Conservation (phyloP, 2,329 filamentous ascomycete genomes). For the Colletotrichum sp. region DNA sequence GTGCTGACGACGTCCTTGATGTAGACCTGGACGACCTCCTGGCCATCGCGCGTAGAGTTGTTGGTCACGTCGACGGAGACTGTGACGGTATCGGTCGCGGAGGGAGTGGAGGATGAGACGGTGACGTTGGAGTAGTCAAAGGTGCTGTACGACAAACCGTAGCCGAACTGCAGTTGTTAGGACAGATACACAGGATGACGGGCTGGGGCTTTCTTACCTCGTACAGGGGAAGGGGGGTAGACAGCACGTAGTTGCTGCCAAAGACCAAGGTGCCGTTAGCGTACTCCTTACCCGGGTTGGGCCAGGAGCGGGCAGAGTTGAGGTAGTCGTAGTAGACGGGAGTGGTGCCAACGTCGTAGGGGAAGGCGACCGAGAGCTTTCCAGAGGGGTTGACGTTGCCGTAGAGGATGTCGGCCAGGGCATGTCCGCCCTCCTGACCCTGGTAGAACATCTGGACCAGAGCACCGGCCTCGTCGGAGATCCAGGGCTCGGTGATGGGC, state of each 20-base stretch:
- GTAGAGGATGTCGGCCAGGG: constrained; percentile 69
- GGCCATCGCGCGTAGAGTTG: constrained; percentile 58
- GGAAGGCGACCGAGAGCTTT: constrained; percentile 70
- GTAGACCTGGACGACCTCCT: constrained; percentile 73
- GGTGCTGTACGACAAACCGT: constrained; percentile 68
- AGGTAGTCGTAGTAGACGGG: constrained; percentile 77
- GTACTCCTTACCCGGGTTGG: constrained; percentile 57
- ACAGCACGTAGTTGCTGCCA: constrained; percentile 69
- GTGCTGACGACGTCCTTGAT: constrained; percentile 66
- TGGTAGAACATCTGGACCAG: constrained; percentile 79
- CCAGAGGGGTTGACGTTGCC: constrained; percentile 70
- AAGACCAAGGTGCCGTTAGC: constrained; percentile 67
- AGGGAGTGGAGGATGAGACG: constrained; percentile 53
- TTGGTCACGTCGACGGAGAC: constrained; percentile 69
- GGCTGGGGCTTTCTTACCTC: constrained; percentile 26
- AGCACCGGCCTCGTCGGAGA: constrained; percentile 67
- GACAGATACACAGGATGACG: fast-evolving
- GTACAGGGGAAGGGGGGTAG: constrained; percentile 64
- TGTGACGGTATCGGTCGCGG: constrained; percentile 57
- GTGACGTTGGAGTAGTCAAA: constrained; percentile 64
- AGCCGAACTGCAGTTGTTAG: constrained; percentile 57
- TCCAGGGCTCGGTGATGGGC: constrained; percentile 76
- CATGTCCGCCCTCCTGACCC: constrained; percentile 70
- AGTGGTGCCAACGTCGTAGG: constrained; percentile 68
- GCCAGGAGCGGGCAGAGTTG: constrained; percentile 64